Evolutionary conservation across 2,329 filamentous ascomycete species (phyloP), one percentile per base, ranked within the genome.

Genomic region (Ophiostoma sp.): DNA sequence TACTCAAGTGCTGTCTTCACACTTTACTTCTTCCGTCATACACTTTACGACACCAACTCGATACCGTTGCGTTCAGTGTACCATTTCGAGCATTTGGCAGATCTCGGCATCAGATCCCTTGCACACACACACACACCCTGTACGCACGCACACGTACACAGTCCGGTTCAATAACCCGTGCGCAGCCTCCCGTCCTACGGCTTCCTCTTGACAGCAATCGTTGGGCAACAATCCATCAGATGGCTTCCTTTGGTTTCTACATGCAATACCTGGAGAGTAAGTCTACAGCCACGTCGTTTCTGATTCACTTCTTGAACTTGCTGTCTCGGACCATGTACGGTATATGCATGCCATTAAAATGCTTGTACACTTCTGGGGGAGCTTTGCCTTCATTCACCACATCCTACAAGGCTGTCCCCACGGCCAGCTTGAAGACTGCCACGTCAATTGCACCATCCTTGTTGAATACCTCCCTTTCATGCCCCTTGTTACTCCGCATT

Each of bases 241-340:
- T 88, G 86, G 82, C 81, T 74, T 81, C 81, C 3, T 71, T 71
- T 74, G 86, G 86, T 72, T 89, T 88, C 75, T 89, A 89, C 76
- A 89, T 89, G 83, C 87, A 90, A 75, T 91, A 91, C 77, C 82
- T 90, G 72, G 86, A 89, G 77, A 90, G 88, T 90, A 88, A 86
- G 88, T 89, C 36, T 73, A 5, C 12, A 40, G 47, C 12, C 44
- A 11, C 55, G 3, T 14, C 12, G 11, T 14, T 27, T 27, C 27
- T 27, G 27, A 27, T 27, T 27, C 27, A 27, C 27, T 27, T 27
- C 1, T 27, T 27, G 27, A 27, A 27, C 27, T 27, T 27, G 27
- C 27, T 27, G 27, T 27, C 27, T 27, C 27, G 27, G 27, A 27
- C 27, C 27, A 27, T 27, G 27, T 27, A 27, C 27, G 27, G 27